Evolutionary conservation across 2,329 filamentous ascomycete genomes (phyloP).

Genomic region (Claviceps pusilla): DNA sequence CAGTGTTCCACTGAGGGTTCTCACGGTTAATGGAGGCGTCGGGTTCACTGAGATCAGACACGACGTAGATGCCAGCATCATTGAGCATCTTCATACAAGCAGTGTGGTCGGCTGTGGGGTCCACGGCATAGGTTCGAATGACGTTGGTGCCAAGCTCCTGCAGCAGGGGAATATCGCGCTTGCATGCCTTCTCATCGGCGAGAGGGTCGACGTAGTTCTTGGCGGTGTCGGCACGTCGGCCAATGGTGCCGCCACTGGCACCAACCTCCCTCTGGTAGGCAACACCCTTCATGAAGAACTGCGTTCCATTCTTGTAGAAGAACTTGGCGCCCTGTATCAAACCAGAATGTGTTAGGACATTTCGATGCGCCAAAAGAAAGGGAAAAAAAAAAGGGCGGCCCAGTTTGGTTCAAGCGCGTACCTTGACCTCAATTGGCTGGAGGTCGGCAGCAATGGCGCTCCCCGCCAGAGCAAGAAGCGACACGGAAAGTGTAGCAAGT

Average conservation of each 20-base stretch:
- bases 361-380: not conserved
- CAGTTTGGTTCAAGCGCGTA: conserved; percentile 16
- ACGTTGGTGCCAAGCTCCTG: conserved; percentile 70
- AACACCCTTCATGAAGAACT: conserved; percentile 74
- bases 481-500: conserved; percentile 16
- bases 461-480: conserved; percentile 27
- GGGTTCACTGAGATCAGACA: conserved; percentile 80
- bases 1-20: conserved; percentile 61
- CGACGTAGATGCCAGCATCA: conserved; percentile 82
- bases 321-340: conserved; percentile 57
- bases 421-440: conserved; percentile 55
- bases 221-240: conserved; percentile 15
- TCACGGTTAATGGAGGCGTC: conserved; percentile 71
- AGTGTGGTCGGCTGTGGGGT: conserved; percentile 63
- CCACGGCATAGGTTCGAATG: conserved; percentile 87
- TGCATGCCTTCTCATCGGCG: conserved; percentile 54
- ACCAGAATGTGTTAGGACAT: not conserved
- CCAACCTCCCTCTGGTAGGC: conserved; percentile 80
- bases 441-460: conserved; percentile 29
- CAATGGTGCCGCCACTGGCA: conserved; percentile 34
- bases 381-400: too few relatives aligned
- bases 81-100: conserved; percentile 73
- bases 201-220: conserved; percentile 68
- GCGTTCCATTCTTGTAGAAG: conserved; percentile 63
- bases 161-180: conserved; percentile 74